Conservation (phyloP, 768 basidiomycete genomes). For the Mrakia gelida region DNA sequence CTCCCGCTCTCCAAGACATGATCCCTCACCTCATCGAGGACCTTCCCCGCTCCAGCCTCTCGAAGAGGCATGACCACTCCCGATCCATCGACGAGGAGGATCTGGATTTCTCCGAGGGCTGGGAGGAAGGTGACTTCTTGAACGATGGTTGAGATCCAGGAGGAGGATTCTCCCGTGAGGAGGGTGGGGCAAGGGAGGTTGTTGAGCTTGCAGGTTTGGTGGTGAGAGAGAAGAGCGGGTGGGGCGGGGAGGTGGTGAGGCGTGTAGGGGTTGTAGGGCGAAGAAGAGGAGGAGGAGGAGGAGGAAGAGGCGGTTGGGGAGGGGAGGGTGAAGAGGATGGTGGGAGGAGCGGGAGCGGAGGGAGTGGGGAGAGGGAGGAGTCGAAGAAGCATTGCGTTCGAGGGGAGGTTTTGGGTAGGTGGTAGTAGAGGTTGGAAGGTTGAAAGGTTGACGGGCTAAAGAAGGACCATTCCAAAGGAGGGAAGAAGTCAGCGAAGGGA, state of each 20-base stretch:
- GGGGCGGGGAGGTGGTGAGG: slow-evolving; percentile 42
- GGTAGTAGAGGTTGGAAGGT: neutral
- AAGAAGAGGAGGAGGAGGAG: neutral
- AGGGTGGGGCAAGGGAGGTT: slow-evolving; percentile 43
- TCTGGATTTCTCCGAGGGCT: slow-evolving; percentile 34
- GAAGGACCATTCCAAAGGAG: too few relatives aligned
- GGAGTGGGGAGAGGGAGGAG: slow-evolving; percentile 41
- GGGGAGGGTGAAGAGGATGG: slow-evolving; percentile 47
- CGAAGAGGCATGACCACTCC: slow-evolving; percentile 36
- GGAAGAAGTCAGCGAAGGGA: too few relatives aligned
- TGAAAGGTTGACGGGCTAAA: too few relatives aligned
- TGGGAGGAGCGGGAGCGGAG: slow-evolving; percentile 41
- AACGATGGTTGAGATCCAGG: slow-evolving; percentile 44
- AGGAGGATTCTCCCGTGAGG: slow-evolving; percentile 44
- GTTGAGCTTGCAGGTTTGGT: slow-evolving; percentile 40
- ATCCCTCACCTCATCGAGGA: slow-evolving; percentile 23
- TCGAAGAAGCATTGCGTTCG: slow-evolving; percentile 43
- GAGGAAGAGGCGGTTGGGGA: slow-evolving; percentile 21
- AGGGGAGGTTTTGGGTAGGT: neutral
- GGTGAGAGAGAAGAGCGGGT: slow-evolving; percentile 41
- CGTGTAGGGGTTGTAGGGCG: slow-evolving; percentile 25
- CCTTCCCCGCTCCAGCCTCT: neutral
- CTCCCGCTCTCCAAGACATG: slow-evolving; percentile 29
- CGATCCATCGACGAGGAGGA: slow-evolving; percentile 42
- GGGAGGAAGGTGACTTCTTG: slow-evolving; percentile 46